Percentiles rank a stretch among this genome's conserved stretches.
Evolutionary conservation across 768 basidiomycete species (phyloP).

Genomic region (Russula olivacea): DNA sequence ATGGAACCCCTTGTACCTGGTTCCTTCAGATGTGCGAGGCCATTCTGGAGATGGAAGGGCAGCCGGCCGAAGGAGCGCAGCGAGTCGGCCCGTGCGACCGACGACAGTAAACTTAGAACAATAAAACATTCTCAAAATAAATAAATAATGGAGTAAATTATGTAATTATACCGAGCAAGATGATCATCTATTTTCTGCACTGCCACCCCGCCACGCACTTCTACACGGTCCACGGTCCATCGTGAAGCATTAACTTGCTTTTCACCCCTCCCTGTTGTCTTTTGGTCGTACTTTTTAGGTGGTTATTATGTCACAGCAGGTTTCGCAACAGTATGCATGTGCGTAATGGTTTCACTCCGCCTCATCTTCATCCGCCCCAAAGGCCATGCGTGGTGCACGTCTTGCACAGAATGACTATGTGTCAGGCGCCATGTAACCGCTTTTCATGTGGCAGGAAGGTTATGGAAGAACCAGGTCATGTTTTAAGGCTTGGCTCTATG

Average conservation of each 20-base stretch:
- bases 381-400: neutral
- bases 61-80: neutral
- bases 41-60: slow-evolving; percentile 23
- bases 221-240: neutral
- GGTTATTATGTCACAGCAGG: slow-evolving; percentile 60
- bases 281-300: slow-evolving; percentile 15
- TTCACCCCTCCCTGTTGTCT: slow-evolving; percentile 32
- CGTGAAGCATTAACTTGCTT: slow-evolving; percentile 84
- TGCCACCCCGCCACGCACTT: neutral
- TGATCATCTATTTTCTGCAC: neutral
- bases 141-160: too few species aligned
- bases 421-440: too few species aligned
- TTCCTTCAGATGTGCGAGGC: neutral
- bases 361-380: neutral
- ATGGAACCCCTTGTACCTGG: neutral
- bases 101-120: too few species aligned
- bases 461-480: too few species aligned
- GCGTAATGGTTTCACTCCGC: slow-evolving; percentile 31
- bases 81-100: too few species aligned
- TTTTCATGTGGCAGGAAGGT: neutral
- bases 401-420: neutral
- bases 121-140: too few species aligned
- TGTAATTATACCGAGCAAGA: too few species aligned
- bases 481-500: neutral
- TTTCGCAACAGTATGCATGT: slow-evolving; percentile 84